Evolutionary conservation across 2,329 filamentous ascomycete species (phyloP), one percentile per base, ranked within the genome.

Genomic region (Coniochaeta prunicola): DNA sequence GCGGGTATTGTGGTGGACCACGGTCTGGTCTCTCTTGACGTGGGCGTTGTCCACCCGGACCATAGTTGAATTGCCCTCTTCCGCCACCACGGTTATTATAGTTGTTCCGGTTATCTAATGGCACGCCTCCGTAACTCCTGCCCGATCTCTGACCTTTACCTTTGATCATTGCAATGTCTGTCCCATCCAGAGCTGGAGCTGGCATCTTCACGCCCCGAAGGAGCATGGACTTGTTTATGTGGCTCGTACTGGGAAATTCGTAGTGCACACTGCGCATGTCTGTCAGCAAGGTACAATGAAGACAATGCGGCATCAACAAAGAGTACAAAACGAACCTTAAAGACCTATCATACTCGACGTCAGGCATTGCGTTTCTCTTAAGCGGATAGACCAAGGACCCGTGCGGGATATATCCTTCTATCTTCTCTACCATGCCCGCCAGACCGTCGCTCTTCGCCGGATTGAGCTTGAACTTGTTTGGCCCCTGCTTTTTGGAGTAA

Each of bases 141-240:
- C 90, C 87, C 24, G 81, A 79, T 61, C 83, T 81, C 58, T 82
- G 77, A 34, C 87, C 78, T 69, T 88, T 87, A 57, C 82, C 80
- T 68, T 86, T 85, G 48, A 92, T 82, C 8, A 83, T 80, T 63
- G 92, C 88, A 58, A 93, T 85, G 68, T 97, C 92, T 60, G 82
- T 83, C 34, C 84, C 81, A 59, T 90, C 89, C 1, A 99, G 82
- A 10, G 85, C 88, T 1, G 90, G 85, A 1, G 81, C 75, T 4
- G 89, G 85, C 59, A 92, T 80, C 66, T 88, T 86, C 40, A 92
- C 86, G 13, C 94, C 94, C 2, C 91, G 87, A 36, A 99, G 80
- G 15, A 99, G 82, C 89, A 96, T 96, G 6, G 92, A 97, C 71
- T 97, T 97, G 75, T 99, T 94, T 4, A 85, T 77, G 66, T 90